Percentiles rank a stretch among this genome's conserved stretches.
Conservation (phyloP, 2,329 filamentous ascomycete genomes). For the Apiospora marii region DNA sequence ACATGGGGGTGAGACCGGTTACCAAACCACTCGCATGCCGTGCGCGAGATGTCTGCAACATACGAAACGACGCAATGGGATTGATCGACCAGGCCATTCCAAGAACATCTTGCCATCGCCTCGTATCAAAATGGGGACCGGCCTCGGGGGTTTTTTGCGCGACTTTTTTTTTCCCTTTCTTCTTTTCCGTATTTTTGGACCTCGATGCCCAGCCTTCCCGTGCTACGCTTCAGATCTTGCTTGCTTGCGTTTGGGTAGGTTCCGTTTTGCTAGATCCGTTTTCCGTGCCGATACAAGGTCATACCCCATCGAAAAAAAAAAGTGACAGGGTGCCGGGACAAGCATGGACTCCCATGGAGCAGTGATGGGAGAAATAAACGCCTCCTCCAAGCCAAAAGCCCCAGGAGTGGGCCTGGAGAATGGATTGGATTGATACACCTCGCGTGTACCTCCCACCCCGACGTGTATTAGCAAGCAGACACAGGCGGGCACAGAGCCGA, state of each 20-base stretch:
- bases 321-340: slow-evolving; percentile 20
- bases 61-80: slow-evolving; percentile 7
- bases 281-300: neutral
- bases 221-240: slow-evolving; percentile 19
- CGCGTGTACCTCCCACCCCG: slow-evolving; percentile 12
- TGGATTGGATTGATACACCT: slow-evolving; percentile 4
- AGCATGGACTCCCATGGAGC: slow-evolving; percentile 4
- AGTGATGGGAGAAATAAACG: slow-evolving; percentile 12
- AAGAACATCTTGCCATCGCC: neutral
- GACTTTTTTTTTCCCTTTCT: neutral
- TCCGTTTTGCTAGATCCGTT: neutral
- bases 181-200: neutral
- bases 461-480: neutral
- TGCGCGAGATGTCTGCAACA: slow-evolving; percentile 7
- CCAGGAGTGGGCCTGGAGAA: slow-evolving; percentile 14
- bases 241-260: neutral
- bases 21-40: neutral
- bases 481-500: neutral
- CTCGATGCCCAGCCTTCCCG: slow-evolving; percentile 17
- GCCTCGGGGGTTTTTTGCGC: neutral
- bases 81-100: slow-evolving; percentile 14
- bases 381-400: neutral
- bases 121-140: slow-evolving; percentile 19
- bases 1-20: slow-evolving; percentile 1
- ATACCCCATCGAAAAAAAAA: slow-evolving; percentile 9